phyloP scores from a whole-genome alignment of 176 grass and related monocot species.

The Carex kokanica region DNA sequence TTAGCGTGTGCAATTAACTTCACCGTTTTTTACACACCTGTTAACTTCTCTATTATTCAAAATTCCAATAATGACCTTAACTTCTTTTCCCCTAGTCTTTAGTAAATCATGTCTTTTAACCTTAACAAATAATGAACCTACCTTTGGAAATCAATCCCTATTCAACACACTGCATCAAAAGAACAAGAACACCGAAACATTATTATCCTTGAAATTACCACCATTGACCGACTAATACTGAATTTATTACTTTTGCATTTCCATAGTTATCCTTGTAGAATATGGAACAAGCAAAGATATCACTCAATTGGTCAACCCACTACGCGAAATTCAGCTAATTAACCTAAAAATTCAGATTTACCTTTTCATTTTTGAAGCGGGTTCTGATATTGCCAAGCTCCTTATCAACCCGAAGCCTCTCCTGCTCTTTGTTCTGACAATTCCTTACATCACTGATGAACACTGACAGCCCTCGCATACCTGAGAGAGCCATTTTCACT shows the following conservation, averaged over 20 bases:
- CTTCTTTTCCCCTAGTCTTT: not conserved
- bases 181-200: not conserved
- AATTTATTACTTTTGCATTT: too few relatives aligned
- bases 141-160: not conserved
- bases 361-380: conserved; percentile 97
- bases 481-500: conserved; percentile 78
- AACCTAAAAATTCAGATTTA: conserved; percentile 20
- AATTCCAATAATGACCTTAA: not conserved
- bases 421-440: conserved; percentile 99
- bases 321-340: conserved; percentile 6
- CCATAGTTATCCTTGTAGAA: too few relatives aligned
- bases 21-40: not conserved
- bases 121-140: not conserved
- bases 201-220: not conserved
- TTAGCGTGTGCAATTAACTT: not conserved
- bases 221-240: not conserved
- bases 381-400: conserved; percentile 97
- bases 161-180: not conserved
- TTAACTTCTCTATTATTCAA: not conserved
- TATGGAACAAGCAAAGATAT: not conserved
- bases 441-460: conserved; percentile 99
- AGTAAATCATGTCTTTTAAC: not conserved
- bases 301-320: conserved; percentile 1
- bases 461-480: conserved; percentile 94
- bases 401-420: conserved; percentile 96